Percentiles rank a stretch among this genome's conserved stretches.
Conservation (phyloP, 345 rosid genomes). For the Mangifera indica region DNA sequence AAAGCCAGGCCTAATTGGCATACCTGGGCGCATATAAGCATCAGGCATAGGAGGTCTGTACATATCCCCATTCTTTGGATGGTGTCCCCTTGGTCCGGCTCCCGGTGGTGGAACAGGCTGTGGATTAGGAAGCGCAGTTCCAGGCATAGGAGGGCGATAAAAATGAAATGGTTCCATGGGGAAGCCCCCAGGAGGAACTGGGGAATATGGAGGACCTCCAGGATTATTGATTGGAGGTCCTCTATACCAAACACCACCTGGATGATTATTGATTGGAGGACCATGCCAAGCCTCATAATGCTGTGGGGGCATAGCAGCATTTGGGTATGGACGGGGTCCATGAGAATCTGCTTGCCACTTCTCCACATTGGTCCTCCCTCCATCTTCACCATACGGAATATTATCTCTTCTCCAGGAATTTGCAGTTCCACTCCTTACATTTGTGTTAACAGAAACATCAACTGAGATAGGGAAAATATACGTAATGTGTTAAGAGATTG, state of each 20-base stretch:
- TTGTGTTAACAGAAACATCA: slow-evolving; percentile 40
- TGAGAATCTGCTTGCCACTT: slow-evolving; percentile 70
- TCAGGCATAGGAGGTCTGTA: slow-evolving; percentile 80
- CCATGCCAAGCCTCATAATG: slow-evolving; percentile 80
- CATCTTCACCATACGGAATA: slow-evolving; percentile 57
- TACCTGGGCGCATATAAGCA: slow-evolving; percentile 66
- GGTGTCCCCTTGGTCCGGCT: slow-evolving; percentile 76
- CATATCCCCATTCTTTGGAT: slow-evolving; percentile 63
- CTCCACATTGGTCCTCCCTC: slow-evolving; percentile 46
- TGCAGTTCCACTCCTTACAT: slow-evolving; percentile 37
- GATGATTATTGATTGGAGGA: slow-evolving; percentile 78
- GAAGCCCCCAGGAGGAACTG: slow-evolving; percentile 78
- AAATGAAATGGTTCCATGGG: slow-evolving; percentile 84
- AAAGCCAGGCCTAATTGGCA: slow-evolving; percentile 89
- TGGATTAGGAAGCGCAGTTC: slow-evolving; percentile 48
- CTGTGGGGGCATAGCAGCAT: slow-evolving; percentile 57
- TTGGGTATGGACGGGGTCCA: slow-evolving; percentile 60
- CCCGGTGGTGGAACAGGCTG: slow-evolving; percentile 59
- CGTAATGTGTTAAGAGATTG: background rate
- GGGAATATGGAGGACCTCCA: slow-evolving; percentile 68
- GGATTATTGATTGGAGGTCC: slow-evolving; percentile 46
- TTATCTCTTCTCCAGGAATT: slow-evolving; percentile 73
- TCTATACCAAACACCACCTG: slow-evolving; percentile 87
- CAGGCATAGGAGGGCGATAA: slow-evolving; percentile 66
- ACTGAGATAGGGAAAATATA: slow-evolving; percentile 32